Evolutionary conservation across 23 red algal species (phyloP).

Genomic region (Agarophyton chilense): DNA sequence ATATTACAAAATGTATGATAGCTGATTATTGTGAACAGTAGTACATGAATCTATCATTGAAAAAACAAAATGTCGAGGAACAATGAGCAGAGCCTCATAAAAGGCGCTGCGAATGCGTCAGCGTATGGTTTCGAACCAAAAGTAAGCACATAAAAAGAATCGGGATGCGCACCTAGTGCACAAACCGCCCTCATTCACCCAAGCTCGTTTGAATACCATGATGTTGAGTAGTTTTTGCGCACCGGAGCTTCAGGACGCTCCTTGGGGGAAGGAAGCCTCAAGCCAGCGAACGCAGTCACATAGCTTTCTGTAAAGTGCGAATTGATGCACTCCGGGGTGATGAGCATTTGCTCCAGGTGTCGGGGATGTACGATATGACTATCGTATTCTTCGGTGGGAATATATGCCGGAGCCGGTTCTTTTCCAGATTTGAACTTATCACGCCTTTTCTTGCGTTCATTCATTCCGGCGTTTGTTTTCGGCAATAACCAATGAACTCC

Average conservation of each 20-base stretch:
- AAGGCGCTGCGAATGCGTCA: not conserved
- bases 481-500: constrained; percentile 67
- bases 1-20: constrained; percentile 20
- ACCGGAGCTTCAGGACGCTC: not conserved
- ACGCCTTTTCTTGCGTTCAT: not conserved
- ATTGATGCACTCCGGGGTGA: constrained; percentile 55
- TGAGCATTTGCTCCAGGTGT: constrained; percentile 25
- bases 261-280: constrained; percentile 12
- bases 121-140: not conserved
- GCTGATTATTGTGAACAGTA: constrained; percentile 6
- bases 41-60: not conserved
- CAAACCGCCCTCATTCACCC: not conserved
- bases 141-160: not conserved
- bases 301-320: constrained; percentile 61
- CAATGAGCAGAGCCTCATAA: not conserved
- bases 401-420: constrained; percentile 36
- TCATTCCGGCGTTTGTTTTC: not conserved
- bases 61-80: not conserved
- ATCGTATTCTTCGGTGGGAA: constrained; percentile 16
- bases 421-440: not conserved
- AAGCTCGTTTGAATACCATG: constrained; percentile 58
- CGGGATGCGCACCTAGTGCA: not conserved
- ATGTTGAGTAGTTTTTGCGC: not conserved
- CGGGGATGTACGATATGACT: constrained; percentile 33
- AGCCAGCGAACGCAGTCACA: constrained; percentile 42